These are phyloP conservation scores for Globisporangium nodosum DNA, from an alignment of 352 stramenopile genomes.

Conservation along the genomic window DNA sequence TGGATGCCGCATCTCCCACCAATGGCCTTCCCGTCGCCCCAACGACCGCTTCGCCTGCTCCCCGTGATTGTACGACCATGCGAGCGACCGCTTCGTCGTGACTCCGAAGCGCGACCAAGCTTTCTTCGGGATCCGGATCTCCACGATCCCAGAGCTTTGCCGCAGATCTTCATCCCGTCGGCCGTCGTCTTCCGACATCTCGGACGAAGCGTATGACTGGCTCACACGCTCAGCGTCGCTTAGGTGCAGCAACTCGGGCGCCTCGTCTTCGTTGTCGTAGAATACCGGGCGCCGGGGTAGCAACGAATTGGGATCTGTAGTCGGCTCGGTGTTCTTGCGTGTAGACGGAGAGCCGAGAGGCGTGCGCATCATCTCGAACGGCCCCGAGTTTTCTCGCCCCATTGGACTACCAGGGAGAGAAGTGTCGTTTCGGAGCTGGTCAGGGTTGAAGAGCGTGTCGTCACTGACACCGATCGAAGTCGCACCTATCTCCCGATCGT, in stretches of 20 bases:
- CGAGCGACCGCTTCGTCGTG: slow-evolving; percentile 59
- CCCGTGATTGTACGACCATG: slow-evolving; percentile 73
- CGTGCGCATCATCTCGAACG: slow-evolving; percentile 67
- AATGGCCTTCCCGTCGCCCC: slow-evolving; percentile 68
- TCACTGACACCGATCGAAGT: slow-evolving; percentile 55
- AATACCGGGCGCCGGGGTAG: slow-evolving; percentile 36
- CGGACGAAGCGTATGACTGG: slow-evolving; percentile 64
- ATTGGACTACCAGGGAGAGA: slow-evolving; percentile 39
- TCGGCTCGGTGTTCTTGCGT: slow-evolving; percentile 3
- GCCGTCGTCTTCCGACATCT: slow-evolving; percentile 38
- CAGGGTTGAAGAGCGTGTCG: slow-evolving; percentile 35
- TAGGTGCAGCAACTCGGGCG: slow-evolving; percentile 35
- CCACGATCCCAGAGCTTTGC: slow-evolving; percentile 44
- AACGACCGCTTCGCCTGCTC: slow-evolving; percentile 66
- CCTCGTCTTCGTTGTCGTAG: slow-evolving; percentile 41
- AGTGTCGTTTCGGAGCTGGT: slow-evolving; percentile 25
- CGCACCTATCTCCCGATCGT: slow-evolving; percentile 20
- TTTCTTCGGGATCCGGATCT: slow-evolving; percentile 83
- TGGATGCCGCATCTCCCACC: slow-evolving; percentile 79
- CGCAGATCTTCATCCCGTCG: slow-evolving; percentile 22
- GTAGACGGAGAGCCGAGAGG: slow-evolving; percentile 37
- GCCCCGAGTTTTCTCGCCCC: slow-evolving; percentile 40
- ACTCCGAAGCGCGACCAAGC: slow-evolving; percentile 72
- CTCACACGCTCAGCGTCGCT: slow-evolving; percentile 63
- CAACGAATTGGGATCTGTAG: slow-evolving; percentile 17